Evolutionary conservation across 2,329 filamentous ascomycete genomes (phyloP), one percentile per base, ranked within the genome.

Genomic region (Trichoderma lentiforme): DNA sequence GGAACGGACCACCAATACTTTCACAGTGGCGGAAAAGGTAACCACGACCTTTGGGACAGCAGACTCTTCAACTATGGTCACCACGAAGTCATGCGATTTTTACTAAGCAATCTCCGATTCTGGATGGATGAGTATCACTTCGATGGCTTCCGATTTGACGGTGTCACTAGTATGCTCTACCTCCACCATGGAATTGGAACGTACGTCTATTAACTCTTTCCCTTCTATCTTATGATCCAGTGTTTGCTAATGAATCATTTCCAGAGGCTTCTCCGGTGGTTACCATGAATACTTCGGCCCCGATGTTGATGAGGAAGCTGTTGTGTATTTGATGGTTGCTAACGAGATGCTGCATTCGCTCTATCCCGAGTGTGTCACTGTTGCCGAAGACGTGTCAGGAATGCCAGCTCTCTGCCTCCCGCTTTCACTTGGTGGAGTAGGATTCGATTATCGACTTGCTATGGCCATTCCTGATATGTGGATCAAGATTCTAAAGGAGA

Each of bases 51-150:
- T 66, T 99, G 96, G 96, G 96, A 98, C 80, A 97, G 94, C 82
- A 90, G 96, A 73, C 84, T 99, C 71, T 99, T 99, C 87, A 99
- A 99, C 85, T 99, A 98, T 79, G 95, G 95, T 34, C 90, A 90
- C 78, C 94, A 98, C 78, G 96, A 99, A 80, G 96, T 99, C 26
- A 82, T 98, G 80, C 90, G 96, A n/a, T 99, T 99, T 83, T 85
- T 99, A 60, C 86, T 99, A 30, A 98, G 95, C 81, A 99, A 99
- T 80, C 84, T 99, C 72, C 89, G 95, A 28, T 99, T 97, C 85
- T 99, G 96, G 95, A 98, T 99, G 95, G 95, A 98, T 71, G 95
- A 98, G 83, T 99, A 98, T 79, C 86, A 90, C 53, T 98, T 99
- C 79, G 96, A 99, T 79, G 96, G 96, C 28, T 99, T 98, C 87